Evolutionary conservation across 169 alveolate species (phyloP), one percentile per base, ranked within the genome.

Genomic region (Plasmodium knowlesi): DNA sequence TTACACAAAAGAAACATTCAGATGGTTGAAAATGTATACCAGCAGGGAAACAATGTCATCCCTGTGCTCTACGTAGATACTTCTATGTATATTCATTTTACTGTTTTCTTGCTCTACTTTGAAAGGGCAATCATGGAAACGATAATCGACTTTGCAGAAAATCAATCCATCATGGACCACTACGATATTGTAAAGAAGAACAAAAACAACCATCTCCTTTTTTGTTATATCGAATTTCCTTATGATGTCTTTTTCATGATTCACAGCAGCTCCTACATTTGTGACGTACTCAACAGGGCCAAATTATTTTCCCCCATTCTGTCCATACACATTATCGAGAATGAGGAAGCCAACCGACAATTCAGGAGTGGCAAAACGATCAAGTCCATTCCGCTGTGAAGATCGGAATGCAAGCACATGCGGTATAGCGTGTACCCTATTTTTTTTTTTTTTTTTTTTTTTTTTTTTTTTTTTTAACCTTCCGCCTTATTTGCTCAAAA

Each of bases 241-340:
- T 25, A 88, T 79, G 94, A 88, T 74, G 50, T 12, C 57, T 79
- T 41, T 57, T 88, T 39, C 71, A 57, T 88, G 67, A 74, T 88
- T 14, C 43, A 34, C 5, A 78, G 71, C 25, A 57, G 10, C 50
- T 78, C 81, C 28, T 88, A 88, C 53, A 88, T 88, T 3, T 78
- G 94, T 88, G 94, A 88, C 30, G 50, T 88, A 5, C 70, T 88
- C 19, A 88, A 88, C 82, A 79, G 41, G 22, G 72, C 81, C 34
- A 76, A 88, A 80, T 37, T 57, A 46, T 78, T 88, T 25, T 73
- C 94, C 10, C 88, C 37, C 39, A 80, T 88, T n/a, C 19, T 88
- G 16, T 14, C 94, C 25, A 37, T 88, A 61, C 94, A 88, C 53
- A 88, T 88, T 61, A 88, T 80, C 70, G 94, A 88, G 81, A 88